Evolutionary conservation across 441 rosid species (phyloP), one percentile per base, ranked within the genome.

Genomic region (Bruguiera hainesii): DNA sequence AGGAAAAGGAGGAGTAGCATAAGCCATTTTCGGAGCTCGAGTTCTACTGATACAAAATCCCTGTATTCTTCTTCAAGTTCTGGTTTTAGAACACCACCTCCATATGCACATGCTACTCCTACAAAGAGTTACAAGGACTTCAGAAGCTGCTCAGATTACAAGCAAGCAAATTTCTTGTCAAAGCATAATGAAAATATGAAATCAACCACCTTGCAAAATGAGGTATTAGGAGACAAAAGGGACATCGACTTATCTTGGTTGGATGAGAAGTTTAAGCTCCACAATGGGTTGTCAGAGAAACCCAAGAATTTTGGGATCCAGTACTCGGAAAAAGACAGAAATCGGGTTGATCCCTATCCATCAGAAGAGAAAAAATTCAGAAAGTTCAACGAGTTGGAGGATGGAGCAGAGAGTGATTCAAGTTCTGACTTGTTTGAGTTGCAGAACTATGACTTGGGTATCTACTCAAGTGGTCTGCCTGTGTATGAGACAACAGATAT

Each of bases 351-450:
- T 48, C 65, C 59, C 29, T 30, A 53, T 75, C 69, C 69, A 58
- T 56, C 74, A 20, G 78, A 79, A 51, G 72, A 69, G 35, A 75
- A 73, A 29, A 82, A 69, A 60, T 52, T 56, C 60, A 65, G 53
- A 52, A 80, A 73, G 64, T 73, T 73, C 51, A 67, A 50, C 16
- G 85, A 81, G 52, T 68, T 67, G 6, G 93, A 89, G 64, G 91
- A 83, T 55, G 96, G 91, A 37, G 84, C 81, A 59, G 95, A 88
- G 39, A 94, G 90, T 75, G 99, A 94, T 84, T 88, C 97, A 49
- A 94, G 99, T 76, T 94, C 99, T 64, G 99, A 94, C 82, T 86
- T 94, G 73, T 94, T 94, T 61, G 99, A 94, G 80, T 69, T 93
- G 78, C 88, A 85, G 46, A 93, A 81, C 75, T 89, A 86, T 69